Base-by-base conservation (phyloP, 2,329 filamentous ascomycete genomes). In the Stenocarpella maydis region DNA sequence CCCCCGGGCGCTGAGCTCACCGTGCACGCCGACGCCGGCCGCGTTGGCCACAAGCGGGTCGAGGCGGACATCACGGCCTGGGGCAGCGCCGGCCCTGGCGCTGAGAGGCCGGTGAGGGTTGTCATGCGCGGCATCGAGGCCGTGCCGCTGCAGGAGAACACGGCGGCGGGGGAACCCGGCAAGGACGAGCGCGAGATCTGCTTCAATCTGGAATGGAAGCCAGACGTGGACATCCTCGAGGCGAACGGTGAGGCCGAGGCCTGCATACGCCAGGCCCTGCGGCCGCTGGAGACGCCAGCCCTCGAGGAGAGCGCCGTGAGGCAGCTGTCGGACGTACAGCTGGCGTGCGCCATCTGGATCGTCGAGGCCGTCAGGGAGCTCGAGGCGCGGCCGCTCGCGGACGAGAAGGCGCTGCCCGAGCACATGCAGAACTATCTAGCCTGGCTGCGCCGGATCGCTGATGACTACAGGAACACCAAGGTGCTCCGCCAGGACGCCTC, bases 61-160 rank as follows among this genome's bases (percentile, higher is more conserved):
- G 67, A 69, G 67, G 67, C 67, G 4, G 67, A 69, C 39, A 69
- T 69, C 67, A 69, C 67, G 9, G 67, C 67, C 58, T 69, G 67
- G 67, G 53, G 67, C 58, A 64, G 67, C 58, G 55, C 58, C 15
- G 31, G 65, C 49, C 37, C 47, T 6, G 66, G 8, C 17, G 47
- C 55, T 10, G 37, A 9, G n/a, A 69, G 14, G 1, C 58, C 58
- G 7, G 67, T 55, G 19, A 64, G 58, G 19, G 26, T 69, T 19
- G 58, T 65, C 5, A 50, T 69, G 47, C 55, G 58, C 39, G 67
- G 67, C 28, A 52, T 69, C 58, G 67, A 69, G 58, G 58, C 67
- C 39, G 67, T 69, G 49, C 67, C 67, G 14, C 9, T 69, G 58
- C 67, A 69, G 41, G 67, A 65, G 49, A 69, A 41, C 49, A 69